Evolutionary conservation across 257 asterid genomes (phyloP), one percentile per base, ranked within the genome.

Genomic region (Solanum chilense): DNA sequence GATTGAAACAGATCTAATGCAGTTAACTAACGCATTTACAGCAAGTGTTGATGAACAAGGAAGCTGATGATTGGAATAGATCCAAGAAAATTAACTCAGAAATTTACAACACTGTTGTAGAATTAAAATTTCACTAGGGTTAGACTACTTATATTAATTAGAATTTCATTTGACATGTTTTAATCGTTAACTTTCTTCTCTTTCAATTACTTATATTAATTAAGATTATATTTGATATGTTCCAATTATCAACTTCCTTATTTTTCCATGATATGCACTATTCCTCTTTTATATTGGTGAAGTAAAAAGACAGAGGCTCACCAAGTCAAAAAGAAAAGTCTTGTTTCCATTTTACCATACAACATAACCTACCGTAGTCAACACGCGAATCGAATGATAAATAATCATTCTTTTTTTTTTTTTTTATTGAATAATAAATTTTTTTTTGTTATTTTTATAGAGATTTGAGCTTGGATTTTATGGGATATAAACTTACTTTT

Each of bases 391-490:
- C n/a, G 5, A 18, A n/a, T 23, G 31, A 3, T 2, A 5, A n/a
- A n/a, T 62, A 23, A 0, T 62, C 2, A 0, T n/a, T 62, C 2
- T 1, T 1, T 10, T 62, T 37, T 35, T 5, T 0, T 35, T 35
- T 37, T 37, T 37, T 5, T 5, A 52, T 52, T 2, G 1, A 52
- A n/a, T 23, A 7, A 3, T 2, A 5, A n/a, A n/a, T 62, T 9
- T 0, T 62, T 1, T 0, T 23, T 62, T 0, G n/a, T 35, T 35
- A 2, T 11, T 62, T 62, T n/a, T n/a, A 11, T 62, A 21, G 12
- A 60, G 2, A 9, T 21, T 60, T 60, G 68, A 21, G 3, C 12
- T 60, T 60, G 27, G 21, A 2, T 14, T 60, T 21, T 60, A 9
- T 1, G 12, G 29, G 13, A 5, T 9, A 52, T 16, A 52, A 16